Percentiles rank a stretch among this genome's conserved stretches.
phyloP scores from a whole-genome alignment of 2,329 filamentous ascomycete species.

The Nemania sp. region DNA sequence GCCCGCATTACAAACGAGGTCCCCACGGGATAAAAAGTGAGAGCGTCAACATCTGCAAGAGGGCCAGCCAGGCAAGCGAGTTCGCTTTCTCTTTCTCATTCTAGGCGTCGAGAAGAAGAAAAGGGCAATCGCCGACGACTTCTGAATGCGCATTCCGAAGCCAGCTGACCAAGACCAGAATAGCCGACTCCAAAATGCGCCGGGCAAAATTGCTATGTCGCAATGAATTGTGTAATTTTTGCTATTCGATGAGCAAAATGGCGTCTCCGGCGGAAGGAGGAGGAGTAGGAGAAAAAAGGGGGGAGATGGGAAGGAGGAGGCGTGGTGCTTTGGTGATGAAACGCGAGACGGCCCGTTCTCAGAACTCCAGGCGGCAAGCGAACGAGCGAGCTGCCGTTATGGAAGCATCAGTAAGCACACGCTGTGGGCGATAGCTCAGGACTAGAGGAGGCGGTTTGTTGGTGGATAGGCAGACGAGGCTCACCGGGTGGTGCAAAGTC shows the following conservation, averaged over 20 bases:
- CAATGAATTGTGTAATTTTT: conserved; percentile 12
- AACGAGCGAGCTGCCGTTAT: conserved; percentile 18
- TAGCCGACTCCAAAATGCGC: background rate
- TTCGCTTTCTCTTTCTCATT: no score
- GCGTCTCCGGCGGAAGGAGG: background rate
- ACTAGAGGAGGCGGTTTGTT: background rate
- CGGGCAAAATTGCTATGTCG: conserved; percentile 3
- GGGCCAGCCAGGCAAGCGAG: no score
- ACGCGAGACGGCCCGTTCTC: background rate
- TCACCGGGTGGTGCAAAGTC: background rate
- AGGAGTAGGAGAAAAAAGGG: no score
- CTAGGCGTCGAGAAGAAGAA: no score
- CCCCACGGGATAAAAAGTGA: background rate
- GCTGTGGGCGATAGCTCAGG: background rate
- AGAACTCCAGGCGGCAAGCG: conserved; percentile 23
- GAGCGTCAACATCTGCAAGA: no score
- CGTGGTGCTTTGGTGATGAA: conserved; percentile 21
- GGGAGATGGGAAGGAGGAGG: conserved; percentile 4
- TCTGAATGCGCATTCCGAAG: no score
- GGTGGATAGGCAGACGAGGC: conserved; percentile 14
- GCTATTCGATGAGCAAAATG: conserved; percentile 9
- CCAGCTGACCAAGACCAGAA: background rate
- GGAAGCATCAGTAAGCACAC: background rate
- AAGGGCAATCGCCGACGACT: no score
- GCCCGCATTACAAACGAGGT: background rate